Base-by-base conservation (phyloP, 78 protist species). In the Cavenderia fasciculata region DNA sequence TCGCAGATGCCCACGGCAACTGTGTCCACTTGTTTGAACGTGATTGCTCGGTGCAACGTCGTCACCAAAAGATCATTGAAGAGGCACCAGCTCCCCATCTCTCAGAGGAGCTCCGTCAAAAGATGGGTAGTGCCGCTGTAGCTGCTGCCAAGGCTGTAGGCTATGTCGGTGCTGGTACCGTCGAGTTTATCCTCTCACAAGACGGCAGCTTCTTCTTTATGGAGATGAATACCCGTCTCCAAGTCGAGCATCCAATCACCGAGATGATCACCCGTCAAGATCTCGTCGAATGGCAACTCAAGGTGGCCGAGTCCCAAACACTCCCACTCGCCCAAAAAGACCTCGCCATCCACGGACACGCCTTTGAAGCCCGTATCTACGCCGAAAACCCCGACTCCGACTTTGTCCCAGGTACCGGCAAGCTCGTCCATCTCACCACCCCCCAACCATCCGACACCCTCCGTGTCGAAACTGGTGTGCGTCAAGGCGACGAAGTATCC, bases 61-160 rank as follows among this genome's bases (percentile, higher is more conserved):
- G 99, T 51, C 94, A 97, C 77, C 99, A 98, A 90, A 98, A 97
- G 92, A 93, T 98, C 52, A 57, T 96, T n/a, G 99, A 98, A 70
- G 99, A 97, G 61, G 98, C 98, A 1, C 99, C 99, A 23, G 95
- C 98, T 6, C 95, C 94, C 38, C 63, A 74, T 68, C 54, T 61
- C 47, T 66, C 90, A 27, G 95, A 43, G 23, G 95, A 87, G 18
- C 74, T 89, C 19, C 93, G 99, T 41, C 18, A 61, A 16, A 47
- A 70, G 52, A 91, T 97, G 96, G 99, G 98, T 21, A 71, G 54
- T 43, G 95, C 97, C 12, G 99, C 99, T 6, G 94, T 95, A n/a
- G 86, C 91, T 0, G 98, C 98, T 2, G 97, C 98, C 59, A 59
- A 92, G 59, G 97, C 97, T 34, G 98, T 97, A 27, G 94, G 93